Base-by-base conservation (phyloP, 805 yeast genomes). In the Ogataea ganodermae region DNA sequence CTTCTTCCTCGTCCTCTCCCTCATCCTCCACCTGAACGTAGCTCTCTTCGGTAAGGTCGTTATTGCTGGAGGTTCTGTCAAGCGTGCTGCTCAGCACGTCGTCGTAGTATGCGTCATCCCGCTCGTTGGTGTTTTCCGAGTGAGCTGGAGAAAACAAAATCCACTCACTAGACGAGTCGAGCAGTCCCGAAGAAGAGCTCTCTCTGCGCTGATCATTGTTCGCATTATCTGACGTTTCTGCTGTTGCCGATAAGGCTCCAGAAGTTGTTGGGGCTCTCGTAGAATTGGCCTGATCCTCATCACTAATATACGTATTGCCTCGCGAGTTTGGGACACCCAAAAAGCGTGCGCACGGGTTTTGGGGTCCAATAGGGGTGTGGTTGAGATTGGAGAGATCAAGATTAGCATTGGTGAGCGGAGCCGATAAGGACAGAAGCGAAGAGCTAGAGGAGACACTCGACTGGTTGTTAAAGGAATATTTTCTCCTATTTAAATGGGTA, bases 91-190 rank as follows among this genome's bases (percentile, higher is more conserved):
- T 58, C 10, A 63, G 41, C 12, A 62, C 57, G 45, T 63, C 67
- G 27, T 55, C 64, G 26, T 58, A 51, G 28, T 52, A 44, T 12
- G 45, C 35, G 22, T 53, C 55, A 18, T 48, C 48, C 8, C 42
- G 48, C 45, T 42, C 46, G 13, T 42, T 47, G 36, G 41, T 43
- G n/a, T 46, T 36, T 37, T 47, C 49, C 8, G 56, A 51, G 24
- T 45, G 51, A 5, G 42, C 52, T 4, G 69, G 67, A 6, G 68
- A 60, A 40, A 65, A 65, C 13, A 65, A 46, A 14, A 65, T 46
- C 69, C 69, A 65, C 36, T 65, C 67, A 21, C 61, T 54, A 12
- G 53, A 48, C 10, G 64, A 56, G 26, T 55, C 60, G 9, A 60
- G 42, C 13, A 38, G 14, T 13, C 54, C 53, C 13, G 57, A 49